Conservation (phyloP, 2,329 filamentous ascomycete species). For the Orbilia javanica region DNA sequence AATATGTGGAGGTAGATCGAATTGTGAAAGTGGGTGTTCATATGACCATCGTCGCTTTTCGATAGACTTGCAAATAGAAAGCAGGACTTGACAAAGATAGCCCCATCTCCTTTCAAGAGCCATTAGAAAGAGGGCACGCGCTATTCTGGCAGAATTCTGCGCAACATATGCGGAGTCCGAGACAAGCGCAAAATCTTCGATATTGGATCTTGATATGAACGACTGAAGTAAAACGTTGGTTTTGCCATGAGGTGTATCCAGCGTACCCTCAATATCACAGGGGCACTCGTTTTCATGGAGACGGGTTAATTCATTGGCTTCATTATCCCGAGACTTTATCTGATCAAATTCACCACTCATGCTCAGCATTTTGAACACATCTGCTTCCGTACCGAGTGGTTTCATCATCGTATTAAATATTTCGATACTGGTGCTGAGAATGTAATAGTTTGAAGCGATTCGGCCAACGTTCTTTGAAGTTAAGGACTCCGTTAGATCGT, state of each 20-base stretch:
- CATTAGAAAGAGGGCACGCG: conserved; percentile 95
- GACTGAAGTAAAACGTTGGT: conserved; percentile 95
- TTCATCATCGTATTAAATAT: conserved; percentile 97
- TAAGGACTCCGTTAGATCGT: conserved; percentile 91
- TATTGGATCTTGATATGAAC: conserved; percentile 86
- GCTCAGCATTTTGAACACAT: conserved; percentile 94
- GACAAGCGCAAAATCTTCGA: conserved; percentile 92
- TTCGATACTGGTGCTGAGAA: conserved; percentile 90
- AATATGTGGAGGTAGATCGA: conserved; percentile 86
- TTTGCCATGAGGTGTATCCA: conserved; percentile 82
- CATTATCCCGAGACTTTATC: conserved; percentile 89
- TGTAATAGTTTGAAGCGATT: conserved; percentile 97
- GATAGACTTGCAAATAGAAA: conserved; percentile 95
- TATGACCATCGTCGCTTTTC: conserved; percentile 96
- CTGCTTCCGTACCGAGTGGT: conserved; percentile 85
- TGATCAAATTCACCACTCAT: conserved; percentile 99
- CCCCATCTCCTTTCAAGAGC: conserved; percentile 95
- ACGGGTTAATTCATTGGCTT: conserved; percentile 84
- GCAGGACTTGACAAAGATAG: conserved; percentile 88
- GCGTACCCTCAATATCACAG: conserved; percentile 78
- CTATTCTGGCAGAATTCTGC: conserved; percentile 94
- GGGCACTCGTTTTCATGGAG: conserved; percentile 78
- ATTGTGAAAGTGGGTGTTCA: conserved; percentile 94
- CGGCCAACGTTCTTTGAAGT: conserved; percentile 94
- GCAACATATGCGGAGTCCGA: conserved; percentile 96